These are phyloP conservation scores for Angomonas deanei DNA, from an alignment of 208 protist genomes.

Conservation along the genomic window DNA sequence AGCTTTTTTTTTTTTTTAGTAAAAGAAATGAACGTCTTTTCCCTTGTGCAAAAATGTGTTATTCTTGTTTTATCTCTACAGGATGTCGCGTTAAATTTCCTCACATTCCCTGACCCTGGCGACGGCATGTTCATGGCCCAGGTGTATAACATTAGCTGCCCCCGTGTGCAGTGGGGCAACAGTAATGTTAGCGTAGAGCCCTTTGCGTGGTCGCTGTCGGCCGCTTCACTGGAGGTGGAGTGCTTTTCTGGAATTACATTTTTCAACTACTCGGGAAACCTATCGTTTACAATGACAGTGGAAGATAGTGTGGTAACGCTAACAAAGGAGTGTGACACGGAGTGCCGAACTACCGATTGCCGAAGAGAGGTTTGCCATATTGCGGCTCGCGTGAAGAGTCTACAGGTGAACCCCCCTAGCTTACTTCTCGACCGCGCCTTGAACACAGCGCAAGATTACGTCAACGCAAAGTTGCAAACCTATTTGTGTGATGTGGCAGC, in stretches of 20 bases:
- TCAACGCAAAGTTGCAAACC: conserved; percentile 8
- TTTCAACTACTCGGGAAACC: background rate
- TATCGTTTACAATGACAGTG: background rate
- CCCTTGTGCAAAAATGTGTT: background rate
- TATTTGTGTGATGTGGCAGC: conserved; percentile 19
- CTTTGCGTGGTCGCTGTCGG: background rate
- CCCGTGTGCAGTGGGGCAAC: background rate
- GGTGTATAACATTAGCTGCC: background rate
- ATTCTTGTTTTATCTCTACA: background rate
- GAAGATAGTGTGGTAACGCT: background rate
- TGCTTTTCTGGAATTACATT: background rate
- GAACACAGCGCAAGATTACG: background rate
- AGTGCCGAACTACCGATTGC: background rate
- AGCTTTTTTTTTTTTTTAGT: background rate
- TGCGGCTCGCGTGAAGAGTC: background rate
- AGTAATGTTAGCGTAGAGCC: background rate
- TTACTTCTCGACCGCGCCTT: conserved; percentile 15
- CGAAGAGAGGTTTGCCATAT: background rate
- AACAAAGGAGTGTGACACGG: background rate
- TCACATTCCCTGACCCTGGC: background rate
- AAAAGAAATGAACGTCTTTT: background rate
- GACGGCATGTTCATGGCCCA: background rate
- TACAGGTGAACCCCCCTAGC: conserved; percentile 17
- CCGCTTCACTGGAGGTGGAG: background rate
- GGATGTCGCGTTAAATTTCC: background rate